Percentiles rank a stretch among this genome's conserved stretches.
Evolutionary conservation across 345 rosid species (phyloP).

Genomic region (Murraya paniculata): DNA sequence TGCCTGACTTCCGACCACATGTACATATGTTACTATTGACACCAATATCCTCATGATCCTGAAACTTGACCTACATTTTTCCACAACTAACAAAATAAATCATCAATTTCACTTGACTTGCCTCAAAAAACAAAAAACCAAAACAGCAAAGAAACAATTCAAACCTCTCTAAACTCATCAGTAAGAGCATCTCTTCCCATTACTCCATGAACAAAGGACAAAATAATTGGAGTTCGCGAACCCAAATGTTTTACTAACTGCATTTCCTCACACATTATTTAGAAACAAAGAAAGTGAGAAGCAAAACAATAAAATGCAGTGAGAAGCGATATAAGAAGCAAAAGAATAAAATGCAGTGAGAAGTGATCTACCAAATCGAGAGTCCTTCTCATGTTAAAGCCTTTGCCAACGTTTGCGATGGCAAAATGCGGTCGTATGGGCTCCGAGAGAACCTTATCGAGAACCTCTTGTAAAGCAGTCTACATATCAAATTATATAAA

Average conservation of each 20-base stretch:
- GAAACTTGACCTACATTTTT: constrained; percentile 40
- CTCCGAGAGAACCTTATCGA: constrained; percentile 45
- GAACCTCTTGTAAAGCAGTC: constrained; percentile 49
- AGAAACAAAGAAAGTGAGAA: background rate
- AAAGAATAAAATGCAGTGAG: background rate
- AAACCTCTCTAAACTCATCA: constrained; percentile 61
- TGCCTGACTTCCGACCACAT: constrained; percentile 26
- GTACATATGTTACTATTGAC: background rate
- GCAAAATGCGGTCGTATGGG: constrained; percentile 72
- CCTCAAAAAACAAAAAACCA: background rate
- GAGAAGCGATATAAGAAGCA: constrained; percentile 16
- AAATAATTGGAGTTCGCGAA: constrained; percentile 40
- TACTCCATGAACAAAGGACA: constrained; percentile 42
- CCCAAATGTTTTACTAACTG: constrained; percentile 45
- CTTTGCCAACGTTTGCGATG: constrained; percentile 33
- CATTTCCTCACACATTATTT: constrained; percentile 13
- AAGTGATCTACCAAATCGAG: constrained; percentile 32
- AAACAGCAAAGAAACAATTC: background rate
- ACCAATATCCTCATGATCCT: constrained; percentile 1
- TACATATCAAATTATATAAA: constrained; percentile 6
- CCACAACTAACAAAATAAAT: background rate
- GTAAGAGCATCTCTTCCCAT: constrained; percentile 51
- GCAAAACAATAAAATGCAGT: background rate
- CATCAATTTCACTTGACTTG: background rate
- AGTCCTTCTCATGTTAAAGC: constrained; percentile 4